Percentiles rank a stretch among this genome's conserved stretches.
Evolutionary conservation across 176 grass and related monocot species (phyloP).

Genomic region (Eleusine coracana): DNA sequence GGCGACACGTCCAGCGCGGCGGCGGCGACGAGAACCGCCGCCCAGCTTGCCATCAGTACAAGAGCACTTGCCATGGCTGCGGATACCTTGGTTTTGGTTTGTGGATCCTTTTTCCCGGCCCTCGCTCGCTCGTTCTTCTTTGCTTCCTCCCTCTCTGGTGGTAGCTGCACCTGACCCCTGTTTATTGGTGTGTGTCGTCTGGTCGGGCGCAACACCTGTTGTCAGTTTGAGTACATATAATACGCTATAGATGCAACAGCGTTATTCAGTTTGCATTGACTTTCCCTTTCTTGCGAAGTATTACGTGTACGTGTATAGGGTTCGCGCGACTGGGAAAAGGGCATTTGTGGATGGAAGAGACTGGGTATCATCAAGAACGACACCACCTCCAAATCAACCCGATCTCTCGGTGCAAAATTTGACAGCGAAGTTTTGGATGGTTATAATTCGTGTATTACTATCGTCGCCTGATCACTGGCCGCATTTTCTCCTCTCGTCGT

Average conservation of each 20-base stretch:
- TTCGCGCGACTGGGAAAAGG: neutral
- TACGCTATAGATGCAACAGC: neutral
- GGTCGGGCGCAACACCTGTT: neutral
- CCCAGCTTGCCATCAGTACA: neutral
- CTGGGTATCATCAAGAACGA: neutral
- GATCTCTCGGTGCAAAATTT: neutral
- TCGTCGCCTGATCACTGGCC: neutral
- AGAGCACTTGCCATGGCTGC: neutral
- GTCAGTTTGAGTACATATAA: neutral
- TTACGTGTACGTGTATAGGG: neutral
- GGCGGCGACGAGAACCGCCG: neutral
- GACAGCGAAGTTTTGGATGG: neutral
- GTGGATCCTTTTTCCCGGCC: neutral
- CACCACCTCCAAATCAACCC: neutral
- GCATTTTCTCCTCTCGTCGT: neutral
- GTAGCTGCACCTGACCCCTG: neutral
- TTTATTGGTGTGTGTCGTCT: neutral
- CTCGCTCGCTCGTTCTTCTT: neutral
- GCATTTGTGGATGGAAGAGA: constrained; percentile 7
- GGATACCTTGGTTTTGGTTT: neutral
- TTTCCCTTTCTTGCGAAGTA: neutral
- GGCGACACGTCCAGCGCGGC: constrained; percentile 46
- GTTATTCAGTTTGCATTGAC: neutral
- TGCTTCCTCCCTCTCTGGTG: neutral
- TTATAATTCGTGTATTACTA: neutral